Percentiles rank a stretch among this genome's conserved stretches.
Conservation (phyloP, 352 stramenopile genomes). For the Globisporangium alternatum region DNA sequence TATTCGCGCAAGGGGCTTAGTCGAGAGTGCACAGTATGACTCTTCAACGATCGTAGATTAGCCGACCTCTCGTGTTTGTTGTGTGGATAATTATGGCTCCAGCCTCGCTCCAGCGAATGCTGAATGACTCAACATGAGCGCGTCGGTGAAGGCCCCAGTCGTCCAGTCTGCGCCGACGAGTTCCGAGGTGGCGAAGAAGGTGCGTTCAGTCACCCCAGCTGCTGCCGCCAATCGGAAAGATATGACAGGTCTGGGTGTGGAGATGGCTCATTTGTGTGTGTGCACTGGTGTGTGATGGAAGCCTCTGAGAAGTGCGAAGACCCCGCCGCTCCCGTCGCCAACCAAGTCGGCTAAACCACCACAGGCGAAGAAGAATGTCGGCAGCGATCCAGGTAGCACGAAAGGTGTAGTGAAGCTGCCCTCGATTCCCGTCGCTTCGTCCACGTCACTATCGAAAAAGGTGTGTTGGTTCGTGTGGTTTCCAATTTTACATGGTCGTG, state of each 20-base stretch:
- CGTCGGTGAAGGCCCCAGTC: not conserved
- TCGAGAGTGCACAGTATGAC: no score
- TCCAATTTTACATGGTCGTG: not conserved
- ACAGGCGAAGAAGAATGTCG: slow-evolving; percentile 9
- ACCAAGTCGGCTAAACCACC: slow-evolving; percentile 10
- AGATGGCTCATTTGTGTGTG: not conserved
- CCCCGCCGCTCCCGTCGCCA: slow-evolving; percentile 1
- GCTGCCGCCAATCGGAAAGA: no score
- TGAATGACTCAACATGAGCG: not conserved
- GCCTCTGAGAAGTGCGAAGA: not conserved
- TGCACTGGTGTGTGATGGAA: not conserved
- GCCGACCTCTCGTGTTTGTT: no score
- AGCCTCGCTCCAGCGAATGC: not conserved
- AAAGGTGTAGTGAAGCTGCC: slow-evolving; percentile 54
- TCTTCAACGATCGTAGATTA: no score
- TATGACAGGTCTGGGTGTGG: not conserved
- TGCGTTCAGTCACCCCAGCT: not conserved
- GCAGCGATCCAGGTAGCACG: not conserved
- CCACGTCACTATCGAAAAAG: slow-evolving; percentile 31
- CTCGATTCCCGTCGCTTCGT: slow-evolving; percentile 17
- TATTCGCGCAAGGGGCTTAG: no score
- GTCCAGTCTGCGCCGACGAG: slow-evolving; percentile 7
- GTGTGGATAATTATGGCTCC: no score
- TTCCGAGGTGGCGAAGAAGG: slow-evolving; percentile 10
- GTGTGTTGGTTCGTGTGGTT: slow-evolving; percentile 13